A percentile compares a stretch with the other conserved stretches of the same genome.
Conservation (phyloP, 176 grass and related monocot genomes). For the Cenchrus purpureus region DNA sequence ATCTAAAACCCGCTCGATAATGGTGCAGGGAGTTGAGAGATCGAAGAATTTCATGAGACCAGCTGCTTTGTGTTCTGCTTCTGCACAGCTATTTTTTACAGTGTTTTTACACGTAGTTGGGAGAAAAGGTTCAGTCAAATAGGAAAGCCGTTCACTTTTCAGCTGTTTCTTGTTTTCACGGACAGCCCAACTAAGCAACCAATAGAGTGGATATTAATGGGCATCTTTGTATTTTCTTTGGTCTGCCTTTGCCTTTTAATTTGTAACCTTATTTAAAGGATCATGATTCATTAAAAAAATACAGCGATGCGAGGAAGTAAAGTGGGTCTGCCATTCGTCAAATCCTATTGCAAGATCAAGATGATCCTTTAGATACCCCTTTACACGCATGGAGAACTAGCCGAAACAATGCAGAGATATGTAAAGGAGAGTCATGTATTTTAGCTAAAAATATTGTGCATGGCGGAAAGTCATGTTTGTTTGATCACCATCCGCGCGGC, state of each 20-base stretch:
- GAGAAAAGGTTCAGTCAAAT: neutral
- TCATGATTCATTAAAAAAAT: slow-evolving; percentile 38
- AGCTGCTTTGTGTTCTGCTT: slow-evolving; percentile 11
- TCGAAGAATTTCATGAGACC: slow-evolving; percentile 20
- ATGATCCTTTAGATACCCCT: slow-evolving; percentile 33
- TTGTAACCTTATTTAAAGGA: slow-evolving; percentile 42
- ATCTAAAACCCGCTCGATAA: neutral
- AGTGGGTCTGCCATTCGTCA: slow-evolving; percentile 46
- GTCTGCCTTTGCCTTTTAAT: slow-evolving; percentile 21
- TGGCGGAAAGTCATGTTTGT: neutral
- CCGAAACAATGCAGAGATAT: slow-evolving; percentile 2
- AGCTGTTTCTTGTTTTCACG: neutral
- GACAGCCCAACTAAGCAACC: slow-evolving; percentile 14
- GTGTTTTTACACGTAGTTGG: neutral
- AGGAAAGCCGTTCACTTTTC: slow-evolving; percentile 3
- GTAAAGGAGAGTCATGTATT: slow-evolving; percentile 11
- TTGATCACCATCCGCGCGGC: slow-evolving; percentile 11
- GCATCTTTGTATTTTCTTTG: slow-evolving; percentile 36
- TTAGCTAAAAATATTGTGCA: slow-evolving; percentile 9
- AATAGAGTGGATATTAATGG: slow-evolving; percentile 30
- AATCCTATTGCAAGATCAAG: slow-evolving; percentile 32
- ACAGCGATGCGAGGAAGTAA: slow-evolving; percentile 20
- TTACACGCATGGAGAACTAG: slow-evolving; percentile 23
- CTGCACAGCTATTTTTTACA: neutral
- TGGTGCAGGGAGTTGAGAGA: neutral